Conservation (phyloP, 2,329 filamentous ascomycete genomes). For the Blastomyces percursus region DNA sequence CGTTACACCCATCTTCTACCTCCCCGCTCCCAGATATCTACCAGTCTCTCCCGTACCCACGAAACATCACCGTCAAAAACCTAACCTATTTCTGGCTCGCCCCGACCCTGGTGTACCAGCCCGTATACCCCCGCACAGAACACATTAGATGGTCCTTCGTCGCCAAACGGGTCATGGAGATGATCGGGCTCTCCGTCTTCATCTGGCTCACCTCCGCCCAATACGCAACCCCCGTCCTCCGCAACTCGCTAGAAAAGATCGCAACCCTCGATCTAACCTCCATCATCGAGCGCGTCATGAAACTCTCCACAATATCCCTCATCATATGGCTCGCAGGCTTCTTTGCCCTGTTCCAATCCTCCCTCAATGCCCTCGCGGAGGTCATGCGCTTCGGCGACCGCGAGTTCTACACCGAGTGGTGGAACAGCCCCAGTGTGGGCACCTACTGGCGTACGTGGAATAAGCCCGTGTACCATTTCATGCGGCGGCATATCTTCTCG, state of each 20-base stretch:
- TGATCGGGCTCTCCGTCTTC: slow-evolving; percentile 66
- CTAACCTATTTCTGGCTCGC: slow-evolving; percentile 97
- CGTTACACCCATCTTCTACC: slow-evolving; percentile 62
- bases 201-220: slow-evolving; percentile 95
- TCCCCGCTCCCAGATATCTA: slow-evolving; percentile 72
- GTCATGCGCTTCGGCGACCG: slow-evolving; percentile 82
- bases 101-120: slow-evolving; percentile 91
- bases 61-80: slow-evolving; percentile 80
- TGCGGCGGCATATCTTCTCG: slow-evolving; percentile 86
- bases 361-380: slow-evolving; percentile 83
- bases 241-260: slow-evolving; percentile 83
- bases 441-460: slow-evolving; percentile 97
- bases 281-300: slow-evolving; percentile 82
- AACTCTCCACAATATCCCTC: slow-evolving; percentile 87
- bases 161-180: slow-evolving; percentile 66
- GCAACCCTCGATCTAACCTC: slow-evolving; percentile 65
- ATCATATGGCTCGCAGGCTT: slow-evolving; percentile 97
- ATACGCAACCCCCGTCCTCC: slow-evolving; percentile 80
- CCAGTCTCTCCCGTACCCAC: slow-evolving; percentile 69
- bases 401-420: slow-evolving; percentile 96
- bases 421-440: slow-evolving; percentile 80
- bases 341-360: slow-evolving; percentile 90
- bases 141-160: slow-evolving; percentile 82
- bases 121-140: slow-evolving; percentile 78
- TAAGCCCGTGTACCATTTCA: slow-evolving; percentile 92